phyloP scores from a whole-genome alignment of 1,284 basidiomycete genomes.

The Cutaneotrichosporon sp. region DNA sequence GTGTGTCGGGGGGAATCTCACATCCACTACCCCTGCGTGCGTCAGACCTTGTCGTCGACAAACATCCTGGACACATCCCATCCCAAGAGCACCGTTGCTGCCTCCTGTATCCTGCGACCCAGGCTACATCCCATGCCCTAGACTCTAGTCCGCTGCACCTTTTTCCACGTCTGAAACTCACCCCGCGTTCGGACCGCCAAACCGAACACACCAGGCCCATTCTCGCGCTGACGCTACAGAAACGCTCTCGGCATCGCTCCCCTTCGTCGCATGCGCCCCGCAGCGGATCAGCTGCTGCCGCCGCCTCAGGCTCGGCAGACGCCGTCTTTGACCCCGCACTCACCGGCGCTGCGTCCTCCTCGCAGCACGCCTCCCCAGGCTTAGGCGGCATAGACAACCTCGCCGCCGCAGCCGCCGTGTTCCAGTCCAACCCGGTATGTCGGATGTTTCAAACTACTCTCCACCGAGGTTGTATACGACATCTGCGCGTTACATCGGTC shows the following conservation, averaged over 20 bases:
- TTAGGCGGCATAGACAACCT: slow-evolving; percentile 22
- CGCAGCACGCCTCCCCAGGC: slow-evolving; percentile 6
- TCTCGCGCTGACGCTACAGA: slow-evolving; percentile 3
- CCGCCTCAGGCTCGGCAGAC: background rate
- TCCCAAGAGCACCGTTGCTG: too few species aligned
- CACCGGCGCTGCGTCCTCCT: background rate
- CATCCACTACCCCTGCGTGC: too few species aligned
- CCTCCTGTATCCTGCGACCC: background rate
- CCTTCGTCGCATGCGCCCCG: slow-evolving; percentile 1
- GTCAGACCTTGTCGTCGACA: too few species aligned
- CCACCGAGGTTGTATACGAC: too few species aligned
- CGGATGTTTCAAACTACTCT: background rate
- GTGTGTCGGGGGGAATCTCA: too few species aligned
- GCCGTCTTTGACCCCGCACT: too few species aligned
- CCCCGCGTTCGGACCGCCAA: background rate
- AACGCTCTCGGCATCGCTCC: slow-evolving; percentile 14
- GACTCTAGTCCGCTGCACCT: background rate
- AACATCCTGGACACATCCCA: too few species aligned
- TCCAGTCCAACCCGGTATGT: slow-evolving; percentile 13
- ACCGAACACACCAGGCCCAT: background rate
- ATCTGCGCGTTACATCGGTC: background rate
- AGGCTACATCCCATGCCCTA: background rate
- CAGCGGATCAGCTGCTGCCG: background rate
- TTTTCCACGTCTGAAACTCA: background rate
- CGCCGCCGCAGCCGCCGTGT: slow-evolving; percentile 20